Evolutionary conservation across 345 rosid genomes (phyloP).

Genomic region (Syzygium aqueum): DNA sequence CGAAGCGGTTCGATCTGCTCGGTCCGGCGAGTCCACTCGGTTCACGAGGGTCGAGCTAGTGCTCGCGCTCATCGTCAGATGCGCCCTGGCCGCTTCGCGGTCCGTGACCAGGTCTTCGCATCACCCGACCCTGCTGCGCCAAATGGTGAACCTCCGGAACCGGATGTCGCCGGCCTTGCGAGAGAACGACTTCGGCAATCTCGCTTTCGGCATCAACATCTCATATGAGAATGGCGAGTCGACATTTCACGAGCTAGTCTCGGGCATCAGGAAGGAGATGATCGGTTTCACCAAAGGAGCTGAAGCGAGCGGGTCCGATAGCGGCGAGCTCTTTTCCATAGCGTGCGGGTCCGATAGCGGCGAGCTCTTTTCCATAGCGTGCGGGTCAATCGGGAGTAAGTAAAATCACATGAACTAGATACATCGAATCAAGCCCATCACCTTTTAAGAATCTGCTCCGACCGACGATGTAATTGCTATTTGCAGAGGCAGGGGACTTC

Average conservation of each 20-base stretch:
- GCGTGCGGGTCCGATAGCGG: background rate
- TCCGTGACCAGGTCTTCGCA: background rate
- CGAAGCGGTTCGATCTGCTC: background rate
- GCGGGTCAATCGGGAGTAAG: background rate
- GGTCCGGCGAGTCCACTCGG: background rate
- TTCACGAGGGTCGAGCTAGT: background rate
- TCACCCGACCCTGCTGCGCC: background rate
- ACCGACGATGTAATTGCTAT: background rate
- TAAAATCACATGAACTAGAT: background rate
- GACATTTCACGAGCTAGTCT: background rate
- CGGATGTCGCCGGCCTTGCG: background rate
- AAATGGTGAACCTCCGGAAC: conserved; percentile 1
- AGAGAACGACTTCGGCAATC: background rate
- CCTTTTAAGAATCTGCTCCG: background rate
- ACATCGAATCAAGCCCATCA: background rate
- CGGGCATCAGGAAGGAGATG: background rate
- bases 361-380: background rate
- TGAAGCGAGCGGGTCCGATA: background rate
- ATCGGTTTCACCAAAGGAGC: background rate
- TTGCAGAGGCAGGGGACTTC: background rate
- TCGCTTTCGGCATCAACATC: background rate
- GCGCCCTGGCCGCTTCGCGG: background rate
- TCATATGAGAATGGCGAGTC: background rate
- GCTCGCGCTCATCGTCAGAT: background rate
- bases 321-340: background rate